These are phyloP conservation scores for Suhomyces bolitotheri DNA, from an alignment of 1,139 yeast genomes.

Conservation along the genomic window DNA sequence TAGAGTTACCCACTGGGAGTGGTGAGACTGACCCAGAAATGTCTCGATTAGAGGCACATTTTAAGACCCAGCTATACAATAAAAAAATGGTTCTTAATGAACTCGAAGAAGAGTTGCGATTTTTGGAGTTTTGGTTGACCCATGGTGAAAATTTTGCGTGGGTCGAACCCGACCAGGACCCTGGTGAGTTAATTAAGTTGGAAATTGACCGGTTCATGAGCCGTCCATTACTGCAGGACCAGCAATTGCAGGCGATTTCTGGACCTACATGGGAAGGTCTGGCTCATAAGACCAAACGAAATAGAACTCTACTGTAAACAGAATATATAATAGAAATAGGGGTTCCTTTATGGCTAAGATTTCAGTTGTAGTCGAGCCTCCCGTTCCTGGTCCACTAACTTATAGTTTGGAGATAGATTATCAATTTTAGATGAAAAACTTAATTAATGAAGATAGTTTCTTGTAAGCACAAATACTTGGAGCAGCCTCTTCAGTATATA, in stretches of 20 bases:
- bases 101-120: slow-evolving; percentile 36
- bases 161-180: slow-evolving; percentile 82
- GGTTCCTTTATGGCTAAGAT: too few species aligned
- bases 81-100: slow-evolving; percentile 36
- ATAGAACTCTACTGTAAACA: neutral
- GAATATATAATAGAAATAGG: too few species aligned
- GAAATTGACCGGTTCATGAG: slow-evolving; percentile 4
- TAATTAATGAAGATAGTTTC: too few species aligned
- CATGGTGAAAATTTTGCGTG: slow-evolving; percentile 57
- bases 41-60: slow-evolving; percentile 20
- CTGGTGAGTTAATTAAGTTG: slow-evolving; percentile 45
- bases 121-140: slow-evolving; percentile 39
- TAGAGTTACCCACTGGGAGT: slow-evolving; percentile 27
- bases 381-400: too few species aligned
- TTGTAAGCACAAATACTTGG: too few species aligned
- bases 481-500: too few species aligned
- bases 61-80: slow-evolving; percentile 28
- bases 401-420: too few species aligned
- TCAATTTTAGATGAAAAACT: too few species aligned
- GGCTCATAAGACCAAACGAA: too few species aligned
- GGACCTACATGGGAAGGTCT: too few species aligned
- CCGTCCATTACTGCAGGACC: neutral
- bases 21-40: slow-evolving; percentile 13
- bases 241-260: neutral
- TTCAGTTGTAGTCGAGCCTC: too few species aligned